Evolutionary conservation across 2,329 filamentous ascomycete species (phyloP).

Genomic region (Coniochaeta ligniaria): DNA sequence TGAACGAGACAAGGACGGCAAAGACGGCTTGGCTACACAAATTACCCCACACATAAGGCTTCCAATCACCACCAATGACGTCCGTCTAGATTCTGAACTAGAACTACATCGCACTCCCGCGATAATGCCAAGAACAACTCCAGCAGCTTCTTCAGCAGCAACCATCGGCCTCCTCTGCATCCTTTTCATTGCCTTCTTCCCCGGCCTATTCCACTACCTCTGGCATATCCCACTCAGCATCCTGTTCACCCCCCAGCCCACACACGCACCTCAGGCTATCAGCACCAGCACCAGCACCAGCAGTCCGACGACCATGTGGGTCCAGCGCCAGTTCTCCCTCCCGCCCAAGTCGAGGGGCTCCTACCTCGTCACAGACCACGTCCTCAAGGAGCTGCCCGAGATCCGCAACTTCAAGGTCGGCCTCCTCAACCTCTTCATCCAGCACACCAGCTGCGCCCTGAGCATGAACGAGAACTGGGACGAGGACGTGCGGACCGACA

Average conservation of each 20-base stretch:
- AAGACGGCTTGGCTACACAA: neutral
- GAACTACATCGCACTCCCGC: neutral
- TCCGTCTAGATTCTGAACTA: neutral
- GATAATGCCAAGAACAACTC: constrained; percentile 22
- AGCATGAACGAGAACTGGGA: constrained; percentile 92
- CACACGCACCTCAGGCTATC: constrained; percentile 20
- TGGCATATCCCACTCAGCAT: constrained; percentile 40
- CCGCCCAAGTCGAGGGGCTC: constrained; percentile 71
- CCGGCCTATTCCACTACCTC: constrained; percentile 42
- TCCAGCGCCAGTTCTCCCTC: constrained; percentile 78
- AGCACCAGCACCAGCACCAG: constrained; percentile 7
- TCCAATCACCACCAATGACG: neutral
- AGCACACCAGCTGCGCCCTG: constrained; percentile 90
- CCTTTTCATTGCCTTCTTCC: constrained; percentile 45
- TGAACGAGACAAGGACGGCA: neutral
- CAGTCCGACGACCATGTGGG: constrained; percentile 54
- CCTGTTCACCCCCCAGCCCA: constrained; percentile 12
- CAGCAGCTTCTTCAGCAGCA: constrained; percentile 20
- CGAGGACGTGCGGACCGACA: constrained; percentile 78
- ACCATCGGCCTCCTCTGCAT: constrained; percentile 39
- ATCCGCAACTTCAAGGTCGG: constrained; percentile 78
- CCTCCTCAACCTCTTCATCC: constrained; percentile 81
- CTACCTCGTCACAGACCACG: constrained; percentile 80
- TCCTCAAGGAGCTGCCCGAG: constrained; percentile 68
- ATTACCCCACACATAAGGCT: neutral